Conservation (phyloP, 805 yeast species). For the Kazachstania taianensis region DNA sequence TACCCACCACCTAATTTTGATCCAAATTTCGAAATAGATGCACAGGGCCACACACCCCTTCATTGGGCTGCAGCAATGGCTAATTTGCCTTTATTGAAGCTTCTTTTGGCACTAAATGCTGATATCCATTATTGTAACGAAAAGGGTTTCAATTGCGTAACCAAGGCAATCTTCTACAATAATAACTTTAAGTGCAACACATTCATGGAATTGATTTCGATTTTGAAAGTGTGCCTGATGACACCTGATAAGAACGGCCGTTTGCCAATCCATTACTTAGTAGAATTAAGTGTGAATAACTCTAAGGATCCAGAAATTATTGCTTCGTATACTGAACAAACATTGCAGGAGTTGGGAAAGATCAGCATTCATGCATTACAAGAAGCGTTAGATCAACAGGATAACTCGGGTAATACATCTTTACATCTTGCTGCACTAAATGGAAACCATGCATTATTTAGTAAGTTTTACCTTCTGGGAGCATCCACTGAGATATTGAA, state of each 20-base stretch:
- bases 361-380: slow-evolving; percentile 38
- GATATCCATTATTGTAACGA: slow-evolving; percentile 45
- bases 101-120: slow-evolving; percentile 48
- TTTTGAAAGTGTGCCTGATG: slow-evolving; percentile 53
- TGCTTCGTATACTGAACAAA: slow-evolving; percentile 43
- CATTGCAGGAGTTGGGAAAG: slow-evolving; percentile 35
- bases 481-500: slow-evolving; percentile 26
- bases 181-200: slow-evolving; percentile 58
- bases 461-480: slow-evolving; percentile 25
- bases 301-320: slow-evolving; percentile 40
- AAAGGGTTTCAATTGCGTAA: slow-evolving; percentile 59
- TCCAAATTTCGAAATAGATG: slow-evolving; percentile 60
- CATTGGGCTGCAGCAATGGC: slow-evolving; percentile 88
- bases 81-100: slow-evolving; percentile 44
- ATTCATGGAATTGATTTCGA: slow-evolving; percentile 47
- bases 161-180: slow-evolving; percentile 59
- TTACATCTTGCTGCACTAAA: slow-evolving; percentile 57
- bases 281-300: slow-evolving; percentile 42
- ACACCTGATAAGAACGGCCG: slow-evolving; percentile 66
- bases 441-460: slow-evolving; percentile 24
- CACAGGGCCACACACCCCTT: slow-evolving; percentile 70
- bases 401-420: slow-evolving; percentile 76
- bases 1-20: slow-evolving; percentile 56
- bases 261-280: slow-evolving; percentile 62
- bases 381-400: slow-evolving; percentile 63